Base-by-base conservation (phyloP, 345 rosid species). In the Odontarrhena argentea region DNA sequence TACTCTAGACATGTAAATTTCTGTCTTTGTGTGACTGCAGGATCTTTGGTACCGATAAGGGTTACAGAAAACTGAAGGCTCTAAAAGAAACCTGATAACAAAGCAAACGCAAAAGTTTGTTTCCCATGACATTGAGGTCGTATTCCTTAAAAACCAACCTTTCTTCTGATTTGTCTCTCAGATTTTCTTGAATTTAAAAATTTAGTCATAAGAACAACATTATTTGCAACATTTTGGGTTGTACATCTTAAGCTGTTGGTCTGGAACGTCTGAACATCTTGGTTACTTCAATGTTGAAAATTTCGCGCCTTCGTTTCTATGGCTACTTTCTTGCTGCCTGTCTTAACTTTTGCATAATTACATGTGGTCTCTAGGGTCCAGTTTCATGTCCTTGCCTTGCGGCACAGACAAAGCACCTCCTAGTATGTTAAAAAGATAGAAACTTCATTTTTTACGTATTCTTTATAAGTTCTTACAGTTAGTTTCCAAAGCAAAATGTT, bases 31-130 rank as follows among this genome's bases (percentile, higher is more conserved):
- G 37, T 68, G 67, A 38, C 59, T 65, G 49, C 85, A 94, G 99
- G 99, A 71, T 94, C 76, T 94, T 91, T 52, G 96, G 96, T 25
- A 94, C 97, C 0, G 99, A 94, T 69, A 87, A 82, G 73, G 96
- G 99, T 70, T 94, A 86, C 79, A 87, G 93, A 76, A 94, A 86
- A 80, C 70, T 88, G 81, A 85, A 88, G 80, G 86, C 85, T 2
- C 65, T 88, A 73, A 88, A 84, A 88, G 69, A 55, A 82, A 66
- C 78, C 57, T 46, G 74, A 43, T 42, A n/a, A 52, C 18, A 80
- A 38, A 77, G 75, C 77, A 75, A 78, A 76, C 58, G 65, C 78
- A 60, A 74, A 14, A 57, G 30, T 30, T 72, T 8, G 46, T 49
- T 42, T 22, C 10, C 11, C 8, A 13, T 35, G 54, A 56, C 46